phyloP scores from a whole-genome alignment of 805 yeast genomes.

The Brettanomyces custersianus region DNA sequence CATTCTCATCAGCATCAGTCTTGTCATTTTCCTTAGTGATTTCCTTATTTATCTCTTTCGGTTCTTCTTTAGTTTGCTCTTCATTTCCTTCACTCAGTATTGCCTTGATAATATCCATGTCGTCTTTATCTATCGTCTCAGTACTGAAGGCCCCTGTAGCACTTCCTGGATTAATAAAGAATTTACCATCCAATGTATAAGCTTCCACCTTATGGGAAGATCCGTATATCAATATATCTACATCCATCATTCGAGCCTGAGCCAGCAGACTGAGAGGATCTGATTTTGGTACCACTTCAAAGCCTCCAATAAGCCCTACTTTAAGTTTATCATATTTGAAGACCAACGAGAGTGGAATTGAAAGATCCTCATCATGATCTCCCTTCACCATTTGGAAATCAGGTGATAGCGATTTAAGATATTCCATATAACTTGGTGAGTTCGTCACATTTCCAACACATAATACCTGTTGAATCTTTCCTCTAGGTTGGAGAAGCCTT shows the following conservation, averaged over 20 bases:
- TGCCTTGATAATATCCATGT: constrained; percentile 30
- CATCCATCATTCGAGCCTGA: constrained; percentile 85
- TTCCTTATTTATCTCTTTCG: too few relatives aligned
- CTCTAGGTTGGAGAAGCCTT: constrained; percentile 65
- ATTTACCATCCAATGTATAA: constrained; percentile 83
- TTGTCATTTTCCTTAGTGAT: background rate
- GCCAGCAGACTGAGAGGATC: constrained; percentile 81
- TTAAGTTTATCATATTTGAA: constrained; percentile 62
- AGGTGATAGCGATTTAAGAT: constrained; percentile 60
- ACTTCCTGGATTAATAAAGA: constrained; percentile 94
- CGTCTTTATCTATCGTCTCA: constrained; percentile 51
- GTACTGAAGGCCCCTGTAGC: constrained; percentile 85
- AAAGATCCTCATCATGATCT: constrained; percentile 54
- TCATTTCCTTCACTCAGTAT: constrained; percentile 20
- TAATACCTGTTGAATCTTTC: constrained; percentile 76
- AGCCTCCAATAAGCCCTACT: constrained; percentile 82
- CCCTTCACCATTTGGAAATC: constrained; percentile 75
- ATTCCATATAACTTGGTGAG: constrained; percentile 52
- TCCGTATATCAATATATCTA: constrained; percentile 86
- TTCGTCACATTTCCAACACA: constrained; percentile 79
- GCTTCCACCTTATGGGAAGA: constrained; percentile 92
- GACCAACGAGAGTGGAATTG: constrained; percentile 54
- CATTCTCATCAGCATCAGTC: background rate
- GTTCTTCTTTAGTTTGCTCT: background rate
- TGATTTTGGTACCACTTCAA: constrained; percentile 70